phyloP scores from a whole-genome alignment of 106 monocot genomes.

The Dactylorhiza incarnata region DNA sequence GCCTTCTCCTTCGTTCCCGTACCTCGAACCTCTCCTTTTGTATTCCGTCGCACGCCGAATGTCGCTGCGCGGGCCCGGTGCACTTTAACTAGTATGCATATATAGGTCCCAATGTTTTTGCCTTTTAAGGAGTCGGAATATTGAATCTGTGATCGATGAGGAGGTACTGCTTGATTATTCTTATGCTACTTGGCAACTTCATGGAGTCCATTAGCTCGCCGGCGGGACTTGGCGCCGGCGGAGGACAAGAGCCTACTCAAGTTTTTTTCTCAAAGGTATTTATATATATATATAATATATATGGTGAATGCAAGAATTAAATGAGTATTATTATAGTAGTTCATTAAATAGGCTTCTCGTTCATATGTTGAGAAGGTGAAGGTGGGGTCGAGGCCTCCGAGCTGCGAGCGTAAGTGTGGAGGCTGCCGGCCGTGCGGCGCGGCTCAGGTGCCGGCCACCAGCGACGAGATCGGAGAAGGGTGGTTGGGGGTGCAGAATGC shows the following conservation, averaged over 20 bases:
- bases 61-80: no score
- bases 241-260: background rate
- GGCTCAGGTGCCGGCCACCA: constrained; percentile 38
- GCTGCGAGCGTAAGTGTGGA: constrained; percentile 38
- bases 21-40: no score
- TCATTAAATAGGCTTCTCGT: no score
- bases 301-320: no score
- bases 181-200: background rate
- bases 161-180: background rate
- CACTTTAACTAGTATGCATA: no score
- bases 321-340: no score
- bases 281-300: background rate
- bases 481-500: constrained; percentile 17
- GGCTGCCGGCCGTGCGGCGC: constrained; percentile 43
- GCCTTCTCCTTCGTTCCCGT: no score
- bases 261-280: background rate
- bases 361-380: background rate
- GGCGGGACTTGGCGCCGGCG: background rate
- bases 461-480: background rate
- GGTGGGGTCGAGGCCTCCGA: constrained; percentile 59
- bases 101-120: background rate
- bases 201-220: background rate
- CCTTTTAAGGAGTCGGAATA: background rate
- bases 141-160: background rate
- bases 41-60: no score